Conservation (phyloP, 768 basidiomycete genomes). For the Naganishia vishniacii region DNA sequence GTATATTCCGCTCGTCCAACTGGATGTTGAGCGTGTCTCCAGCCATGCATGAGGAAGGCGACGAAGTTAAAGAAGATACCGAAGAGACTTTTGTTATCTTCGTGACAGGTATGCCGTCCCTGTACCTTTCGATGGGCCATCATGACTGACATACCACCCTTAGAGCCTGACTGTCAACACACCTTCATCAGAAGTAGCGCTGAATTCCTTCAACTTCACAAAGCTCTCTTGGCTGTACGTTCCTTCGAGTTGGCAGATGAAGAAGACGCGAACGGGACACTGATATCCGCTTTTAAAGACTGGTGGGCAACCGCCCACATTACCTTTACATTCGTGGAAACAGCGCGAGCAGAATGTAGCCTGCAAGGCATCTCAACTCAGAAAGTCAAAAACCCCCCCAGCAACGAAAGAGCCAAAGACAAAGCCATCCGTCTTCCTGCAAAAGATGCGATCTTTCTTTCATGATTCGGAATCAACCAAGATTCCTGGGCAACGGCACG, state of each 20-base stretch:
- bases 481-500: no score
- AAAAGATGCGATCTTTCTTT: conserved; percentile 7
- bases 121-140: no score
- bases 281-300: no score
- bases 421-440: conserved; percentile 5
- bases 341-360: no score
- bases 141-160: neutral
- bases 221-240: neutral
- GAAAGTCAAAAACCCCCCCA: neutral
- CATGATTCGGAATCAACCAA: neutral
- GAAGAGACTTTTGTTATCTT: neutral
- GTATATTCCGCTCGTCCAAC: neutral
- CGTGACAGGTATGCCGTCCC: conserved; percentile 9
- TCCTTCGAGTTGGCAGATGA: neutral
- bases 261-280: no score
- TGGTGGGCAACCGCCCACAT: no score
- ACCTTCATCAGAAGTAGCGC: neutral
- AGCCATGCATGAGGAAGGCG: neutral
- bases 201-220: neutral
- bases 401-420: conserved; percentile 10
- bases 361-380: neutral
- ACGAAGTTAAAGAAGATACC: neutral
- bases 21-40: conserved; percentile 10
- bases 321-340: no score
- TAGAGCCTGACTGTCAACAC: neutral